Base-by-base conservation (phyloP, 208 protist species). In the Leishmania aethiopica region DNA sequence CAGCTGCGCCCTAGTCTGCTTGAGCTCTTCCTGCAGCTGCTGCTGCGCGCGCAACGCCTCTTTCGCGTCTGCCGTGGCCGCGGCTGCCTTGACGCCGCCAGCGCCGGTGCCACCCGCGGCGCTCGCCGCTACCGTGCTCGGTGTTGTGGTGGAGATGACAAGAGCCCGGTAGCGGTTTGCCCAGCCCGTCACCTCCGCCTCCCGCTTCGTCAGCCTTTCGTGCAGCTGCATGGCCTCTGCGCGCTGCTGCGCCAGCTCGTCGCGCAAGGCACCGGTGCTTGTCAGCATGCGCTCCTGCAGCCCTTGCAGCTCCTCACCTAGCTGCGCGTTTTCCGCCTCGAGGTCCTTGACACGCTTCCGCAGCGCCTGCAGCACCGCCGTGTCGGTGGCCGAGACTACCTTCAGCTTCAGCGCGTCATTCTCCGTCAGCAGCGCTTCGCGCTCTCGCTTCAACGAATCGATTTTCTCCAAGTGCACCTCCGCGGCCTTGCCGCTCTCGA, bases 381-480 rank as follows among this genome's bases (percentile, higher is more conserved):
- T 73, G 72, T 91, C 89, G 17, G 87, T 87, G 69, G 91, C 88
- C 5, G 75, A 79, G 8, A 71, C 79, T 53, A 86, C 79, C 59
- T 88, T 82, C 28, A 84, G 62, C 57, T 88, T 87, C 73, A 93
- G 87, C 42, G 80, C 67, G 47, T 92, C 86, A 47, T 92, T 86
- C 64, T 89, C 84, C 2, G 66, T 25, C 32, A 83, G 77, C 42
- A 95, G 84, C 72, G 79, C 86, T 67, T 94, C 92, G 42, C 85
- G 77, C 53, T 95, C 87, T 1, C 72, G 84, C n/a, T 82, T 83
- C 15, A 94, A 82, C 2, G 73, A 53, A 2, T 85, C 59, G 57
- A 96, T 90, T 79, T 93, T 91, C 35, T 89, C 90, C 19, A 85
- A 42, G 72, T 93, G 90, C 49, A 92, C 83, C 82, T 93, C 89